Percentiles rank a stretch among this genome's conserved stretches.
These are phyloP conservation scores for Lenwebbia sp. DNA, from an alignment of 345 rosid species.

Conservation along the genomic window DNA sequence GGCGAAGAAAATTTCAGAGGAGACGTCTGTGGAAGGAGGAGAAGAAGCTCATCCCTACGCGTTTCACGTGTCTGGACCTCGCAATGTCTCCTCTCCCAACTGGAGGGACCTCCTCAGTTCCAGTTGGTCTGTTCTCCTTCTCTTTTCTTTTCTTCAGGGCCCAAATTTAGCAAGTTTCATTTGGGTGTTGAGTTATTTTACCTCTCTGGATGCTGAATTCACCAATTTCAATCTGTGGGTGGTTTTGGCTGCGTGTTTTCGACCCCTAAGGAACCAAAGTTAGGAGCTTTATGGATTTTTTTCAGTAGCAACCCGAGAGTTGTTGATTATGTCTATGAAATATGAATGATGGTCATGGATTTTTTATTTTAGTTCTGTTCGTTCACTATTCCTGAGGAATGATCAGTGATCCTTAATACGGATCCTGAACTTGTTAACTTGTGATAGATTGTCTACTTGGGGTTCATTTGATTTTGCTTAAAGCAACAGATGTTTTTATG, in stretches of 20 bases:
- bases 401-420: background rate
- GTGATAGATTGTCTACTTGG: background rate
- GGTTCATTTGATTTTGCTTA: background rate
- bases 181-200: background rate
- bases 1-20: slow-evolving; percentile 29
- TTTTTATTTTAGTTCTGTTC: background rate
- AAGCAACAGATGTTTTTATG: background rate
- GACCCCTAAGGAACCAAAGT: background rate
- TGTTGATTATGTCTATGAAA: background rate
- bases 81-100: slow-evolving; percentile 72
- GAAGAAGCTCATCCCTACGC: slow-evolving; percentile 78
- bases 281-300: background rate
- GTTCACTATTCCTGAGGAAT: background rate
- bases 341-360: background rate
- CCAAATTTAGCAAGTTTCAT: background rate
- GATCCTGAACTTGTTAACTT: background rate
- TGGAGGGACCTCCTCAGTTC: slow-evolving; percentile 96
- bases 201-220: background rate
- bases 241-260: background rate
- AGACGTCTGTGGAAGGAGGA: slow-evolving; percentile 15
- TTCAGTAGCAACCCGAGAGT: background rate
- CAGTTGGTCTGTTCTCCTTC: slow-evolving; percentile 54
- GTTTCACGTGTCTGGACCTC: slow-evolving; percentile 88
- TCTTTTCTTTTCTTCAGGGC: background rate
- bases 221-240: background rate